Evolutionary conservation across 345 rosid species (phyloP).

Genomic region (Gossypium rotundifolium): DNA sequence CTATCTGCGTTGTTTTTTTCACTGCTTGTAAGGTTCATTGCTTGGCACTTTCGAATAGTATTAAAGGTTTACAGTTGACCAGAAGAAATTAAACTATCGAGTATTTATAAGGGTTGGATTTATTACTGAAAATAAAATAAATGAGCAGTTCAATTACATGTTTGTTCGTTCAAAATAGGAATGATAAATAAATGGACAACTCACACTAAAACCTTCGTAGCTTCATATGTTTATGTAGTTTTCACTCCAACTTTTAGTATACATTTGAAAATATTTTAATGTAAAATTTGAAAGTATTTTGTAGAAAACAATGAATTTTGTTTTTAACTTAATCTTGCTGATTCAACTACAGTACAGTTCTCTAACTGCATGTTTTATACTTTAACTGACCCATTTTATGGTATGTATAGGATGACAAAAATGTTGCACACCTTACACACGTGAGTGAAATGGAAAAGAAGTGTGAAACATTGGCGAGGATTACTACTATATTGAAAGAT

Average conservation of each 20-base stretch:
- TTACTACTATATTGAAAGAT: conserved; percentile 85
- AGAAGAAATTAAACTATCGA: background rate
- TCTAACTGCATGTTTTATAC: background rate
- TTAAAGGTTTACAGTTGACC: background rate
- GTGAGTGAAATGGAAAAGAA: conserved; percentile 95
- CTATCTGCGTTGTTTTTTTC: background rate
- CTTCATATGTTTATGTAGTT: background rate
- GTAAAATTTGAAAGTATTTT: background rate
- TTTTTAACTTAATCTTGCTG: background rate
- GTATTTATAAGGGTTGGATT: background rate
- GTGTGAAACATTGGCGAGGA: conserved; percentile 79
- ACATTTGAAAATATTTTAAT: background rate
- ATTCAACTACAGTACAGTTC: background rate
- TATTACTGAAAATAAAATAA: background rate
- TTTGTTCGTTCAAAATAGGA: background rate
- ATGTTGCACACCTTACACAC: conserved; percentile 93
- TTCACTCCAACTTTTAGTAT: background rate
- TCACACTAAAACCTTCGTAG: background rate
- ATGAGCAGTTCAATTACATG: background rate
- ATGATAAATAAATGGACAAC: background rate
- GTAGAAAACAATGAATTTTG: background rate
- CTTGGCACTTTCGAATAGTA: background rate
- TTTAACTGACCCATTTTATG: conserved; percentile 4
- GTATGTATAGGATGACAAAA: conserved; percentile 73
- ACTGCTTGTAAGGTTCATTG: background rate